These are phyloP conservation scores for Pythium pectinolyticum DNA, from an alignment of 352 stramenopile genomes.

Conservation along the genomic window DNA sequence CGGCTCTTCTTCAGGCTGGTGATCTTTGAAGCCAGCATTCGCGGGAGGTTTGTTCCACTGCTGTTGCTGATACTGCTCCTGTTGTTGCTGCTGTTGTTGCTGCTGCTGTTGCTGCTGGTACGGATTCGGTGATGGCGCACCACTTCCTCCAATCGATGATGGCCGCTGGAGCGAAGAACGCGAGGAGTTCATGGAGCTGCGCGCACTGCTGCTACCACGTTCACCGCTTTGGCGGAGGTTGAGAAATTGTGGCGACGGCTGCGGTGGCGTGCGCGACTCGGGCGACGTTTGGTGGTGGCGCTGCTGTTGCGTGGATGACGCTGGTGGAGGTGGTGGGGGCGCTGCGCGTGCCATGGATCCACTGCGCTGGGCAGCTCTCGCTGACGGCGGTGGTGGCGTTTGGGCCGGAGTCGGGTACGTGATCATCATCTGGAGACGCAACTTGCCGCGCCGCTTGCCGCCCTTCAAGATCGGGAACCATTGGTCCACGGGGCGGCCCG, in stretches of 20 bases:
- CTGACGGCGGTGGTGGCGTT: too few species aligned
- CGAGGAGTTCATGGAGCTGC: constrained; percentile 9
- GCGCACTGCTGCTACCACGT: constrained; percentile 14
- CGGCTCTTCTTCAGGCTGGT: constrained; percentile 28
- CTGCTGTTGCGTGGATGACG: constrained; percentile 2
- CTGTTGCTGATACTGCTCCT: constrained; percentile 10
- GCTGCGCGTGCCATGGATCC: too few species aligned
- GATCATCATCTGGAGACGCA: constrained; percentile 43
- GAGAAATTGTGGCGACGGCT: neutral
- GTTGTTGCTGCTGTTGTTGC: neutral
- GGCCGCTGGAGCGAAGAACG: constrained; percentile 5
- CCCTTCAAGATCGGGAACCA: constrained; percentile 55
- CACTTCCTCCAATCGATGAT: constrained; percentile 2
- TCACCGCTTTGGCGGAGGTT: constrained; percentile 2
- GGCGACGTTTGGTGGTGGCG: neutral
- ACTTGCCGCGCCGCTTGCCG: constrained; percentile 48
- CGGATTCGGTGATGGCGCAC: neutral
- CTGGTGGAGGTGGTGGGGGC: too few species aligned
- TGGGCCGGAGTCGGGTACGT: constrained; percentile 17
- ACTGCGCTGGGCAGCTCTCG: too few species aligned
- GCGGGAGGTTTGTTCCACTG: neutral
- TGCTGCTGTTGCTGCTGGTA: neutral
- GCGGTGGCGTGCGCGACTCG: neutral
- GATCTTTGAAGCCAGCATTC: neutral
- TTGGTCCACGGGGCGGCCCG: constrained; percentile 44